Base-by-base conservation (phyloP, 805 yeast genomes). In the Priceomyces fermenticarens region DNA sequence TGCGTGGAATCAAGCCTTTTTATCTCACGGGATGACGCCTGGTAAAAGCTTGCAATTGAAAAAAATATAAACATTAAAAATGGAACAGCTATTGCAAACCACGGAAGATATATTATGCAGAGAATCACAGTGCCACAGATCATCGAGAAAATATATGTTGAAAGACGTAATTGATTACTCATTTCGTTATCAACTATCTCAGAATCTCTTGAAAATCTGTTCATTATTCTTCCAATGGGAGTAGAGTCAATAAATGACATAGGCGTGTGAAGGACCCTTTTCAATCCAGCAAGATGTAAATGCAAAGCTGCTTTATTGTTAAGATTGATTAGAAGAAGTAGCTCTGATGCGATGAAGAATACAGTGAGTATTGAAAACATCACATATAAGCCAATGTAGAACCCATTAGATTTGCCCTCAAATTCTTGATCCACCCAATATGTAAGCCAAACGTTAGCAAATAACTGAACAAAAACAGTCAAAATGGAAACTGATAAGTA, bases 1-100 rank as follows among this genome's bases (percentile, higher is more conserved):
- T 80, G 78, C 10, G 80, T 62, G 8, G 90, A 82, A 53, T 85
- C 90, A 43, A 85, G 60, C 45, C 91, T 77, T 60, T 85, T 85
- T 44, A 85, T 66, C 53, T 86, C 93, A 54, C 90, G 69, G 1
- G 88, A 78, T 0, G 87, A 73, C 1, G 84, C 81, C 50, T 83
- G 82, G 54, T 85, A 86, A 53, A 67, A 80, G 38, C 70, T 64
- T 9, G 82, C 66, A 35, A 75, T 57, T 3, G 60, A 47, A 26
- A 73, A 48, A 46, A 75, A 76, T 13, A 76, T 49, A 17, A 67
- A 48, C 2, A 64, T 51, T 43, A 83, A 57, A 23, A 80, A 72
- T 9, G 85, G 81, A 29, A 83, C 57, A 2, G 80, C 81, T 42
- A 83, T 71, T 2, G 88, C 86, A 58, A 81, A 80, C 78, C 83